phyloP scores from a whole-genome alignment of 805 yeast genomes.

The Kluyveromyces aestuarii region DNA sequence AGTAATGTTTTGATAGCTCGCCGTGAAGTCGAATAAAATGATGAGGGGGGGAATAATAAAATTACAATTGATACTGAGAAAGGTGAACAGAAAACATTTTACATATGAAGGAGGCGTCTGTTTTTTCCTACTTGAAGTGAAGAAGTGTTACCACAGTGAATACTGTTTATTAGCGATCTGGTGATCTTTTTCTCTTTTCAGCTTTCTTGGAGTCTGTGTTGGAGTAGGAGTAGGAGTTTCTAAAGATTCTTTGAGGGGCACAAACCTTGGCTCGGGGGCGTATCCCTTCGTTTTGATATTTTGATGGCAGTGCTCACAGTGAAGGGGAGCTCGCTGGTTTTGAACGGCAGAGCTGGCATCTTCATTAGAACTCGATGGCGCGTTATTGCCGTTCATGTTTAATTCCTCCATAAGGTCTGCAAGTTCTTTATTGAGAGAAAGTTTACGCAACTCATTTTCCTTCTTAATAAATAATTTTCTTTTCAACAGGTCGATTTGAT shows the following conservation, averaged over 20 bases:
- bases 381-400: slow-evolving; percentile 4
- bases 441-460: slow-evolving; percentile 29
- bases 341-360: background rate
- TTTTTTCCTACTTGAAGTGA: background rate
- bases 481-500: slow-evolving; percentile 25
- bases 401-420: slow-evolving; percentile 20
- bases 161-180: slow-evolving; percentile 1
- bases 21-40: background rate
- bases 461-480: slow-evolving; percentile 27
- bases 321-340: background rate
- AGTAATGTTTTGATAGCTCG: background rate
- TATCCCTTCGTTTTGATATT: background rate
- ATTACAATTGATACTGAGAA: background rate
- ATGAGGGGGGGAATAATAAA: background rate
- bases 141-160: background rate
- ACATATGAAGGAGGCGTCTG: background rate
- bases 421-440: slow-evolving; percentile 25
- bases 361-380: background rate
- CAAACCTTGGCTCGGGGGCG: background rate
- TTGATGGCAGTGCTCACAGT: slow-evolving; percentile 3
- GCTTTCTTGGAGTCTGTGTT: slow-evolving; percentile 1
- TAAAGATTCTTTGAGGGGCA: slow-evolving; percentile 2
- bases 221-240: slow-evolving; percentile 3
- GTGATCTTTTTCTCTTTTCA: slow-evolving; percentile 3
- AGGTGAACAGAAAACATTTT: background rate